Base-by-base conservation (phyloP, 129 eudicot genomes). In the Chrysanthemum makinoi region DNA sequence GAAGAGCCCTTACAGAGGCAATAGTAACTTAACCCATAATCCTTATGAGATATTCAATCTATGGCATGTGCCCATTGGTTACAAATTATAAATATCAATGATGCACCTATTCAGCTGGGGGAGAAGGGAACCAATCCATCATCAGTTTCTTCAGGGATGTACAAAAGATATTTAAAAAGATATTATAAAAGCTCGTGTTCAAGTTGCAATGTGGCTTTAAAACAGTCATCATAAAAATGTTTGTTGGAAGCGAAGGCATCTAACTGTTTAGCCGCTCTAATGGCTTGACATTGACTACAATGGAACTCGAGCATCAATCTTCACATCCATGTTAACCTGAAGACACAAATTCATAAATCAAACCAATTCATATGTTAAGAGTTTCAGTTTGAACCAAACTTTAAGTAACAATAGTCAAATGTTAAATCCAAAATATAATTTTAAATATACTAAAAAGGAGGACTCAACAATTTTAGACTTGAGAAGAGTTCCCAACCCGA, bases 91-190 rank as follows among this genome's bases (percentile, higher is more conserved):
- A 90, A 95, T n/a, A 95, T 70, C 7, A 97, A 86, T 10, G 99
- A 97, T 19, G 97, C 97, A 44, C 99, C 97, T 13, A 91, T 89
- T 55, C 97, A 80, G 57, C 96, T 84, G 15, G 99, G 99, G 19
- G 99, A 95, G 68, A 95, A 90, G 13, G 97, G 97, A 60, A 81
- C 99, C 0, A 82, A 71, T 12, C 96, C 97, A 75, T 95, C 99
- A 2, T 89, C 68, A 19, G 97, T 95, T 77, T 87, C 99, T 83
- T 95, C 99, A 0, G 97, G 99, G n/a, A 78, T 83, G 53, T 85
- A 81, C 18, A 84, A 74, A 65, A 95, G 93, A 67, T 97, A 90
- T 69, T 90, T 88, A 22, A 22, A 22, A 22, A 22, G 24, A 22
- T 22, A 22, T 22, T 22, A 22, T 74, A 88, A 70, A n/a, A 95